A percentile compares a stretch with the other conserved stretches of the same genome.
Conservation (phyloP, 257 asterid species). For the Plectranthus barbatus region DNA sequence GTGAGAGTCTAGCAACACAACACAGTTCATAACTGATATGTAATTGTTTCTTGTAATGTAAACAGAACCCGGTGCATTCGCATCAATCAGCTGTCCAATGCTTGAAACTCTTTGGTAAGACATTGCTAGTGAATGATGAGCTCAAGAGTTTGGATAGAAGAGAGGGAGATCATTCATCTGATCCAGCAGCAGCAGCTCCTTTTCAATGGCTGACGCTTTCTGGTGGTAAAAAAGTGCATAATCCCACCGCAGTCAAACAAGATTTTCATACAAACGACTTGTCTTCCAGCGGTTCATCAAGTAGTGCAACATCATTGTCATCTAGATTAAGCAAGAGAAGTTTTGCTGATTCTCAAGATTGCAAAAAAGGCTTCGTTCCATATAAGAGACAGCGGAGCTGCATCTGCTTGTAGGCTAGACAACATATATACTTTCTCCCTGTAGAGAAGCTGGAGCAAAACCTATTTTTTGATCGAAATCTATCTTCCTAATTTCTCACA, state of each 20-base stretch:
- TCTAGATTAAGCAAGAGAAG: slow-evolving; percentile 25
- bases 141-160: slow-evolving; percentile 16
- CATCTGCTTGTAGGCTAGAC: slow-evolving; percentile 37
- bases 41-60: not conserved
- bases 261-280: slow-evolving; percentile 23
- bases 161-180: slow-evolving; percentile 13
- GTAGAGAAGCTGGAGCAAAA: too few relatives aligned
- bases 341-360: slow-evolving; percentile 20
- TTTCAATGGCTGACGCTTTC: slow-evolving; percentile 35
- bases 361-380: slow-evolving; percentile 60
- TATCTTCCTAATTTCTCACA: not conserved
- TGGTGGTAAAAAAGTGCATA: slow-evolving; percentile 23
- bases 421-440: not conserved
- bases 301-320: slow-evolving; percentile 2
- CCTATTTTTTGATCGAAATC: not conserved
- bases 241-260: slow-evolving; percentile 38
- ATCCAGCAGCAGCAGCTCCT: slow-evolving; percentile 2
- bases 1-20: not conserved
- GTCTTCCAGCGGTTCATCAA: slow-evolving; percentile 42
- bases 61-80: slow-evolving; percentile 44
- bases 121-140: slow-evolving; percentile 40
- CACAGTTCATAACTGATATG: not conserved
- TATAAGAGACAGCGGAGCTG: slow-evolving; percentile 53
- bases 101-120: slow-evolving; percentile 84
- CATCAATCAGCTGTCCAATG: slow-evolving; percentile 33